phyloP scores from a whole-genome alignment of 73 alveolate species.

The Tetrahymena elliotti region DNA sequence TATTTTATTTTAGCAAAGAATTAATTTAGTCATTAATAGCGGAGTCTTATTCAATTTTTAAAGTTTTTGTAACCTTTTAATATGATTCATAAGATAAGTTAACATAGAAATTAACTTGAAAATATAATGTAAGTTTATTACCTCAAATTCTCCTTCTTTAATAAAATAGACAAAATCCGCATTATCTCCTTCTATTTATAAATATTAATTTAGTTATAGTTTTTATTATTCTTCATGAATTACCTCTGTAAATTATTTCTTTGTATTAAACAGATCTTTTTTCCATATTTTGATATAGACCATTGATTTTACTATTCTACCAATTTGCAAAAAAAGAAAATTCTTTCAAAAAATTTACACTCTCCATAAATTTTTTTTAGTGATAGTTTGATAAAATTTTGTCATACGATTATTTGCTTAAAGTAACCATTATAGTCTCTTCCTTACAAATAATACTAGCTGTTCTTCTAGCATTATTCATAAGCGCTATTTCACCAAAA shows the following conservation, averaged over 20 bases:
- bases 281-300: not conserved
- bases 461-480: conserved; percentile 75
- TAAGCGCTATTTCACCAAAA: conserved; percentile 91
- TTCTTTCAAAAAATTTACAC: not conserved
- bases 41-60: not conserved
- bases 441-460: conserved; percentile 86
- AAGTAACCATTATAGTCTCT: conserved; percentile 72
- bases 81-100: not conserved
- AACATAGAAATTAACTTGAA: not conserved
- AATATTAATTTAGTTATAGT: not conserved
- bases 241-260: not conserved
- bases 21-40: not conserved
- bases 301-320: not conserved
- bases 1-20: not conserved
- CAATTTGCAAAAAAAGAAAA: not conserved
- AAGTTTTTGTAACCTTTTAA: not conserved
- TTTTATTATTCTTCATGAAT: not conserved
- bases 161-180: not conserved
- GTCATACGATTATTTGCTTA: conserved; percentile 57
- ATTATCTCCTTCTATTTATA: not conserved
- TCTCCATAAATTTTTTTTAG: not conserved
- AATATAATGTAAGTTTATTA: not conserved
- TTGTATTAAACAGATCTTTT: not conserved
- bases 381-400: conserved; percentile 31
- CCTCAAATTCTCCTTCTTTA: not conserved